A percentile compares a stretch with the other conserved stretches of the same genome.
Conservation (phyloP, 306 rosid species). For the Ormosia emarginata region DNA sequence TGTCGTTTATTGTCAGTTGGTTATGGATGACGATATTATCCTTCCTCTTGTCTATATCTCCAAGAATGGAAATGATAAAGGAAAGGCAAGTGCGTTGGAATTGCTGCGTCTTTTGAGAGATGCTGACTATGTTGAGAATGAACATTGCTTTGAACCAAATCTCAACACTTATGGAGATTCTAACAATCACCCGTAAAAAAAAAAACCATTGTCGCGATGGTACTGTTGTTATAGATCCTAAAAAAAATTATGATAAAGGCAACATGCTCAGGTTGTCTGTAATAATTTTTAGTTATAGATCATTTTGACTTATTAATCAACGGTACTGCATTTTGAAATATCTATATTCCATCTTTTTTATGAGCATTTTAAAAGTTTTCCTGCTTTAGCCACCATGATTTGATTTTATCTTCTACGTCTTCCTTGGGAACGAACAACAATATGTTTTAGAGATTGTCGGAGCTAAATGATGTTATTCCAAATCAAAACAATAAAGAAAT, state of each 20-base stretch:
- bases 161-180: conserved; percentile 22
- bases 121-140: conserved; percentile 22
- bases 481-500: neutral
- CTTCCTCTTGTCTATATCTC: conserved; percentile 53
- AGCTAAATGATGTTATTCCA: neutral
- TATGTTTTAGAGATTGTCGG: neutral
- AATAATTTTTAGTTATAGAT: too few relatives aligned
- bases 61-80: conserved; percentile 65
- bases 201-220: too few relatives aligned
- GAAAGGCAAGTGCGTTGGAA: conserved; percentile 53
- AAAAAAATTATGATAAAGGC: too few relatives aligned
- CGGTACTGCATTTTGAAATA: too few relatives aligned
- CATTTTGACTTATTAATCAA: too few relatives aligned
- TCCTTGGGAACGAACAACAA: neutral
- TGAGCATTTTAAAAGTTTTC: too few relatives aligned
- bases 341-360: too few relatives aligned
- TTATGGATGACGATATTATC: conserved; percentile 50
- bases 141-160: conserved; percentile 25
- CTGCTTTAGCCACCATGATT: conserved; percentile 55
- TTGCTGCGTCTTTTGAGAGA: conserved; percentile 60
- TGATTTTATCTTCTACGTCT: neutral
- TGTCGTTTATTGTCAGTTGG: conserved; percentile 53
- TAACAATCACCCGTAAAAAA: conserved; percentile 27
- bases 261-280: too few relatives aligned
- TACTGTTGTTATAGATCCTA: too few relatives aligned